Evolutionary conservation across 352 stramenopile species (phyloP), one percentile per base, ranked within the genome.

Genomic region (Phytophthora niederhauseri): DNA sequence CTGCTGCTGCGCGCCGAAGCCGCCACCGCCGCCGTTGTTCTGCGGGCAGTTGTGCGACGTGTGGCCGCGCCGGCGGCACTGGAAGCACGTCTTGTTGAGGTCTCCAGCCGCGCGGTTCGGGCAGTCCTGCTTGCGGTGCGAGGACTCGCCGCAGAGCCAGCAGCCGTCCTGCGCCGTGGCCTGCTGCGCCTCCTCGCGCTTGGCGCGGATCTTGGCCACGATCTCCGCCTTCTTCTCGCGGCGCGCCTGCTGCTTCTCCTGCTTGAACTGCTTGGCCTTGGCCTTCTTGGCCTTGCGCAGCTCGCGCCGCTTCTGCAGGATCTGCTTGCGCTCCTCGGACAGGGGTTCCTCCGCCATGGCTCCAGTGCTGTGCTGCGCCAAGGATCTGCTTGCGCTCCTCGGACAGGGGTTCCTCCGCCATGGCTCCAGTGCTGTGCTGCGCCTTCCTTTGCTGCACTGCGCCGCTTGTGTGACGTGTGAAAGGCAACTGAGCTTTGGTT

Each of bases 41-140:
- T 87, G 73, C 26, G 87, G 88, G 45, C 85, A 93, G 68, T 92
- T 93, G 58, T 93, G 82, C 58, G 86, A 92, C 74, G 89, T 93
- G 77, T 94, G 87, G 15, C 89, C 87, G 31, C 85, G 85, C 15
- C 82, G 85, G 15, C 85, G 85, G 64, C 90, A 97, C 76, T 93
- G 87, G 72, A 94, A 94, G 69, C 86, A 94, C 20, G 79, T 93
- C 75, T 92, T 93, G 64, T 78, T 87, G 19, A 95, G 49, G 52
- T 93, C 79, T 57, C 82, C 79, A n/a, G 77, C 81, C 60, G 73
- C 76, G 38, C 74, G 70, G 57, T 92, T 94, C 19, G 85, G 80
- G 31, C 87, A 95, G 70, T 92, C 80, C 64, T 93, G 84, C 73
- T 95, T 95, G 54, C 82, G 85, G 65, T 95, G 87, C 62, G 87